phyloP scores from a whole-genome alignment of 2,329 filamentous ascomycete species.

The Monilinia fructicola region DNA sequence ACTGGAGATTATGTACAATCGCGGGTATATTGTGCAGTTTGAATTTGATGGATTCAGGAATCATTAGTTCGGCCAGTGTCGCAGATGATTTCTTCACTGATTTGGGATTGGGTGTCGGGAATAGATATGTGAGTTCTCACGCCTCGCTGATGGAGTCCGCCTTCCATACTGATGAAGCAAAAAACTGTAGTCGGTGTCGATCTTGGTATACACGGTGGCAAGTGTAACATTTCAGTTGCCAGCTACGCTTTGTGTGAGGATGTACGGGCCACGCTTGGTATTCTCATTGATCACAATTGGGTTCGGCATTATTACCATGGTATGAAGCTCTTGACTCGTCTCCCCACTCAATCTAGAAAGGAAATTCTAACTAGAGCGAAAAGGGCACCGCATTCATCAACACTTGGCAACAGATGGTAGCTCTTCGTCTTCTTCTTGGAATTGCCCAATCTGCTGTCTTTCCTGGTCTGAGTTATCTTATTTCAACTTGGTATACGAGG shows the following conservation, averaged over 20 bases:
- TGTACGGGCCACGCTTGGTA: constrained; percentile 63
- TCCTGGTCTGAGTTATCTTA: constrained; percentile 52
- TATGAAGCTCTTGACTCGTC: constrained; percentile 20
- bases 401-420: constrained; percentile 69
- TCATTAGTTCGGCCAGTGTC: constrained; percentile 68
- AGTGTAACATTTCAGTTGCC: constrained; percentile 68
- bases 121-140: constrained; percentile 52
- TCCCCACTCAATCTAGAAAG: too few relatives aligned
- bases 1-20: constrained; percentile 67
- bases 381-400: constrained; percentile 65
- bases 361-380: neutral
- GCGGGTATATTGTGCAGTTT: constrained; percentile 69
- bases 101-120: constrained; percentile 59
- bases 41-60: constrained; percentile 67
- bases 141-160: neutral
- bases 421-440: constrained; percentile 62
- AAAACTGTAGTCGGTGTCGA: constrained; percentile 54
- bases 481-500: constrained; percentile 42
- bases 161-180: neutral
- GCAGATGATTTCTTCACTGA: constrained; percentile 52
- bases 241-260: constrained; percentile 64
- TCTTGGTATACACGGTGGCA: constrained; percentile 71
- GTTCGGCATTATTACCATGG: constrained; percentile 64
- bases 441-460: constrained; percentile 59
- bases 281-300: constrained; percentile 58